Base-by-base conservation (phyloP, 2,329 filamentous ascomycete genomes). In the Metarhizium robertsii region DNA sequence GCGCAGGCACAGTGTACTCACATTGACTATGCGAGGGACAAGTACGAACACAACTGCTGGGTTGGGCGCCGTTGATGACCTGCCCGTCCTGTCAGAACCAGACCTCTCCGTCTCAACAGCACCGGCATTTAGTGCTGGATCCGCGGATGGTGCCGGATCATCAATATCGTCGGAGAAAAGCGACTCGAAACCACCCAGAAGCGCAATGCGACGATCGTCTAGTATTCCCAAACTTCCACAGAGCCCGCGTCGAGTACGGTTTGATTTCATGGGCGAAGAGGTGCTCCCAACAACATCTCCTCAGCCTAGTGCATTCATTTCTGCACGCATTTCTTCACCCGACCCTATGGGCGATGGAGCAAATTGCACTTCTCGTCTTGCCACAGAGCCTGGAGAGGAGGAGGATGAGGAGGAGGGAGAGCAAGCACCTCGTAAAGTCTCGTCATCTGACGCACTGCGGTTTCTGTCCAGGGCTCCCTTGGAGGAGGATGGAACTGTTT, bases 201-300 rank as follows among this genome's bases (percentile, higher is more conserved):
- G 83, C 62, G 83, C 80, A 49, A 67, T 85, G 55, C 78, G 83
- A 56, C 75, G 81, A 51, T 77, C 79, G 1, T 81, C 78, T 6
- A 81, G 75, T 61, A 74, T 71, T 36, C 75, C 77, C 30, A 77
- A 73, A 52, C 74, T 76, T 53, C 70, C 69, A 6, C 72, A 74
- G 47, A 83, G 80, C 62, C 80, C 80, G n/a, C 76, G 82, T 34
- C 75, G 80, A 57, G 83, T 86, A 55, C 81, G 83, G 50, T 86
- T 86, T 59, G 77, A 83, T 42, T 77, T 85, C 49, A 76, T 77
- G 64, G 82, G 81, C 53, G 71, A 76, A 59, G 81, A 85, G 62
- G 80, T 86, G 40, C 69, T 84, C 56, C 80, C 83, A 20, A 84
- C 81, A 49, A 71, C 76, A 30, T 83, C 81, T 25, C 82, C 81